Evolutionary conservation across 805 yeast genomes (phyloP).

Genomic region (Crinitomyces ghanaensis): DNA sequence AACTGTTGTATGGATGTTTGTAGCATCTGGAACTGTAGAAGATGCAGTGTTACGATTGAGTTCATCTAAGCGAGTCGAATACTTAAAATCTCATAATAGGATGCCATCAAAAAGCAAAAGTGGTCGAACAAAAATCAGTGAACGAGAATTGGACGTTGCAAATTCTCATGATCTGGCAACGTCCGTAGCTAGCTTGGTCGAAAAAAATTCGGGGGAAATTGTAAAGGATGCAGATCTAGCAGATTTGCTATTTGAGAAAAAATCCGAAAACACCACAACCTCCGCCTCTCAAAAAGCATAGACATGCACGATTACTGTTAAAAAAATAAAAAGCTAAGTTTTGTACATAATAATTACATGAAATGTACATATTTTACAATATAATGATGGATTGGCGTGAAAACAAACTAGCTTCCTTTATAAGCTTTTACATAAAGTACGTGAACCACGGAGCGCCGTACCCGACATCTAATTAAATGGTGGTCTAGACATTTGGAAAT

Average conservation of each 20-base stretch:
- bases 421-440: too few species aligned
- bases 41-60: constrained; percentile 70
- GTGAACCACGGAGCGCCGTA: too few species aligned
- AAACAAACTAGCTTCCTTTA: too few species aligned
- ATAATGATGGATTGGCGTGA: too few species aligned
- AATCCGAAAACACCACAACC: background rate
- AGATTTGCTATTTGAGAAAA: constrained; percentile 42
- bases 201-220: constrained; percentile 44
- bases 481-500: too few species aligned
- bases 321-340: background rate
- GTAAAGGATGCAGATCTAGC: constrained; percentile 45
- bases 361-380: constrained; percentile 1
- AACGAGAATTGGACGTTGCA: constrained; percentile 27
- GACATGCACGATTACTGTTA: too few species aligned
- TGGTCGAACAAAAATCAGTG: constrained; percentile 22
- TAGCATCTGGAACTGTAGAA: constrained; percentile 74
- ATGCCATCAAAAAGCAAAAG: constrained; percentile 1
- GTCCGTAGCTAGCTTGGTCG: constrained; percentile 39
- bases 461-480: too few species aligned
- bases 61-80: constrained; percentile 43
- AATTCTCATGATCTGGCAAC: constrained; percentile 48
- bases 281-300: too few species aligned
- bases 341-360: background rate
- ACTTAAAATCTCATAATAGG: constrained; percentile 7
- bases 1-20: constrained; percentile 90